Conservation (phyloP, 768 basidiomycete genomes). For the Exsudoporus frostii region DNA sequence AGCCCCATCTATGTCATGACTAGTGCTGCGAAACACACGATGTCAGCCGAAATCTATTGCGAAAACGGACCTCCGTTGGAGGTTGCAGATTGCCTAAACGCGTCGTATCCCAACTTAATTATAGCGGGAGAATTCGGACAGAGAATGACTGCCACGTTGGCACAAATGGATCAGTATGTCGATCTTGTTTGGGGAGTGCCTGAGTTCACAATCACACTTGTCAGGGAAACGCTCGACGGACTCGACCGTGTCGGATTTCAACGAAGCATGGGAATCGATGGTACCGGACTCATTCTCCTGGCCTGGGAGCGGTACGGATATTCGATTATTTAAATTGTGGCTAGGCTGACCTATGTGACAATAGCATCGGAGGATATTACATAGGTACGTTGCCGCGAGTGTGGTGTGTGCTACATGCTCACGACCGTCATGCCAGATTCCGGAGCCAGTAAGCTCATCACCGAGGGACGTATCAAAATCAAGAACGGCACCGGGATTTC, state of each 20-base stretch:
- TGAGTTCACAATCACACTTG: background rate
- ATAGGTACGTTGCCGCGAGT: slow-evolving; percentile 24
- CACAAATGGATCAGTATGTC: background rate
- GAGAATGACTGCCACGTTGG: slow-evolving; percentile 1
- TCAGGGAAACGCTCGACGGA: slow-evolving; percentile 5
- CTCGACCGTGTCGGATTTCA: slow-evolving; percentile 2
- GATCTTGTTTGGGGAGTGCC: background rate
- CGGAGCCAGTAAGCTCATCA: slow-evolving; percentile 41
- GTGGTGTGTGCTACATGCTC: too few relatives aligned
- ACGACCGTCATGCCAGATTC: slow-evolving; percentile 13
- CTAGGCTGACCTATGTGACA: slow-evolving; percentile 9
- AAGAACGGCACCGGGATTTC: slow-evolving; percentile 38
- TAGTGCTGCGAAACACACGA: background rate
- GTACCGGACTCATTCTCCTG: slow-evolving; percentile 28
- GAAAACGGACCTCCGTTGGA: slow-evolving; percentile 3
- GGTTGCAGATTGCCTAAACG: slow-evolving; percentile 4
- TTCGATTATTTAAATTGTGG: background rate
- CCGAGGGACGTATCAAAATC: slow-evolving; percentile 46
- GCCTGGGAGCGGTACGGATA: slow-evolving; percentile 1
- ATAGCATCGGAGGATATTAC: slow-evolving; percentile 36
- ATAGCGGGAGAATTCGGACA: slow-evolving; percentile 2
- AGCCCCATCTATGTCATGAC: slow-evolving; percentile 6
- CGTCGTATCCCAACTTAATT: background rate
- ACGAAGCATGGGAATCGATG: slow-evolving; percentile 30
- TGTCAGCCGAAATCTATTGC: slow-evolving; percentile 1